Percentiles rank a stretch among this genome's conserved stretches.
Evolutionary conservation across 2,329 filamentous ascomycete genomes (phyloP).

Genomic region (Exophiala sideris): DNA sequence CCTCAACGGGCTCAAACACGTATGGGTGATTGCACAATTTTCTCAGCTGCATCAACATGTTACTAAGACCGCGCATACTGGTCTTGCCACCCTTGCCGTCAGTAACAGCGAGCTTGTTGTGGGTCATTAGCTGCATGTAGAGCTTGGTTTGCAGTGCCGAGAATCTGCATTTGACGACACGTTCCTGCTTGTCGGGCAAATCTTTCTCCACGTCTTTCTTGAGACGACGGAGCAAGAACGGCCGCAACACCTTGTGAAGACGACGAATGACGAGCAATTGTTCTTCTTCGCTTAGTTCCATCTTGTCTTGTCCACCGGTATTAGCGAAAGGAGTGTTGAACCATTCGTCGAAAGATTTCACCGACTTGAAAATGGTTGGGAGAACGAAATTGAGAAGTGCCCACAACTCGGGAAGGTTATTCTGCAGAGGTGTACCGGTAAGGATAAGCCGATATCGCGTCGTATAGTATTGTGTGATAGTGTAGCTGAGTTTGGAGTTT

Average conservation of each 20-base stretch:
- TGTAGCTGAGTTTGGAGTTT: constrained; percentile 91
- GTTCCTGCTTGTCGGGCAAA: constrained; percentile 96
- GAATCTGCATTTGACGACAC: constrained; percentile 98
- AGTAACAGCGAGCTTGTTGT: constrained; percentile 90
- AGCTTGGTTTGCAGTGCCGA: constrained; percentile 89
- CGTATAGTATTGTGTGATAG: constrained; percentile 90
- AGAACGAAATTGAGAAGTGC: constrained; percentile 97
- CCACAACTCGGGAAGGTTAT: constrained; percentile 95
- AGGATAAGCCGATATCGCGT: constrained; percentile 95
- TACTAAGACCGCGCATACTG: constrained; percentile 88
- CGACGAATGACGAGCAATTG: constrained; percentile 96
- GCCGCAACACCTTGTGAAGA: constrained; percentile 93
- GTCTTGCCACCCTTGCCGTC: constrained; percentile 95
- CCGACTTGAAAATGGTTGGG: constrained; percentile 98
- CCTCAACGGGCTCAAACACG: constrained; percentile 96
- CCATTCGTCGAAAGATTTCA: constrained; percentile 98
- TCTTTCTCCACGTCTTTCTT: constrained; percentile 99
- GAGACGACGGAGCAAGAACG: constrained; percentile 94
- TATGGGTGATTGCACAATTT: constrained; percentile 99
- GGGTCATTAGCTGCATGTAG: constrained; percentile 95
- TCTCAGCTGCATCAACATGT: constrained; percentile 99
- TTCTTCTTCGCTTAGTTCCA: constrained; percentile 99
- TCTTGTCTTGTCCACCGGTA: constrained; percentile 95
- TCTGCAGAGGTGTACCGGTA: constrained; percentile 94
- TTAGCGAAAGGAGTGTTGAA: constrained; percentile 99